Evolutionary conservation across 495 filamentous ascomycete genomes (phyloP).

Genomic region (Pseudotulostoma volvatum): DNA sequence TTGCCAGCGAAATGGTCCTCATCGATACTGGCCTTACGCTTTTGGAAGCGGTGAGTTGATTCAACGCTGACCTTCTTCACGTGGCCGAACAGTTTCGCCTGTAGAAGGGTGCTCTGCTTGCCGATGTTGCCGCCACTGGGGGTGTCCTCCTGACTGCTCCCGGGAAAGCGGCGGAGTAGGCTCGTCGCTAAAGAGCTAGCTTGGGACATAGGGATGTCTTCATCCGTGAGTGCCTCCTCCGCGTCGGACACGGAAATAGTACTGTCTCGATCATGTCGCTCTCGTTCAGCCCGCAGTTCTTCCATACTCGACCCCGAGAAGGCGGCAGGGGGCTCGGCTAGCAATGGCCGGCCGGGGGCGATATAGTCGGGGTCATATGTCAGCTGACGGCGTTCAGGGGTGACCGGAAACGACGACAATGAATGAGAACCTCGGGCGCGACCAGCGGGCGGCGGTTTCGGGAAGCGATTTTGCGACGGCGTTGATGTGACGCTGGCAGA

Average conservation of each 20-base stretch:
- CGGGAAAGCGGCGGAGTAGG: conserved; percentile 32
- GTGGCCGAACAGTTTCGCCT: conserved; percentile 53
- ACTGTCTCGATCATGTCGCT: conserved; percentile 59
- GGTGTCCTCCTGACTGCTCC: conserved; percentile 9
- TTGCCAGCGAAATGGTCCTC: conserved; percentile 33
- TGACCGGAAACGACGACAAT: conserved; percentile 65
- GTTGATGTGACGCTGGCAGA: conserved; percentile 52
- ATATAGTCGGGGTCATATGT: conserved; percentile 33
- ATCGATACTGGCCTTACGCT: conserved; percentile 41
- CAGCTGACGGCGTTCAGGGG: conserved; percentile 38
- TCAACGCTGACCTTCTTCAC: conserved; percentile 41
- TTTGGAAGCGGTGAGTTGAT: conserved; percentile 24
- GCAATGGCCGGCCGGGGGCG: conserved; percentile 39
- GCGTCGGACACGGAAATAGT: conserved; percentile 76
- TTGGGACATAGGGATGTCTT: conserved; percentile 37
- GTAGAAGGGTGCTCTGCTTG: conserved; percentile 31
- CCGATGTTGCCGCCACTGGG: conserved; percentile 12
- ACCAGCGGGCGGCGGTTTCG: conserved; percentile 31
- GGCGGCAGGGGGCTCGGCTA: conserved; percentile 23
- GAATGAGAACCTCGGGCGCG: conserved; percentile 58
- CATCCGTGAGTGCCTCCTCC: conserved; percentile 41
- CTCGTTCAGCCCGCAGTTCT: conserved; percentile 14
- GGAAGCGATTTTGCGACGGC: conserved; percentile 28
- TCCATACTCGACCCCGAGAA: conserved; percentile 13
- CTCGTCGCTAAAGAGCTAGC: conserved; percentile 33